phyloP scores from a whole-genome alignment of 225 moss, liverwort and hornwort genomes.

The Neckera pumila region DNA sequence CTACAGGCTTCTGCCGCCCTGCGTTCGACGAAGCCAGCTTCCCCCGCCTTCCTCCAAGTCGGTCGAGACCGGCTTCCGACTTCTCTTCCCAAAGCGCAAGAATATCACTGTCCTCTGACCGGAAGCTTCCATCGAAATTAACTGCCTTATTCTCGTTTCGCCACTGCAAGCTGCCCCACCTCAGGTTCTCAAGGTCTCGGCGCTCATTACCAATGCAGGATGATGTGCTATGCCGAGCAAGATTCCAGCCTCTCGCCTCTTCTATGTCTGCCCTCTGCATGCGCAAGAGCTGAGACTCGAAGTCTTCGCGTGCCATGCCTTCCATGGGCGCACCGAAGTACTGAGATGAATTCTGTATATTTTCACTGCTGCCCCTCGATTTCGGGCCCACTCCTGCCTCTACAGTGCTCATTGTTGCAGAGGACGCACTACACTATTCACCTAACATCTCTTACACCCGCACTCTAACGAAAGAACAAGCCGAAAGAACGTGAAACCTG shows the following conservation, averaged over 20 bases:
- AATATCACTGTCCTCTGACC: constrained; percentile 28
- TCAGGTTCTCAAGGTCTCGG: background rate
- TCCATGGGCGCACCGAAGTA: background rate
- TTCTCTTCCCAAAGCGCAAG: constrained; percentile 40
- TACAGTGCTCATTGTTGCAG: background rate
- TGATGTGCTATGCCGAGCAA: background rate
- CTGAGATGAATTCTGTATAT: background rate
- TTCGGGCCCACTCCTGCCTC: background rate
- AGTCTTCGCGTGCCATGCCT: background rate
- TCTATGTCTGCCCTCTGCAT: background rate
- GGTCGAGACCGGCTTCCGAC: constrained; percentile 2
- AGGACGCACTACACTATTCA: background rate
- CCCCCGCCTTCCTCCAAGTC: constrained; percentile 7
- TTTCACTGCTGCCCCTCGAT: background rate
- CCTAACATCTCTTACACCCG: background rate
- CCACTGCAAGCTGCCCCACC: background rate
- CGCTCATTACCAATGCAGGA: background rate
- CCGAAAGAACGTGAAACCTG: background rate
- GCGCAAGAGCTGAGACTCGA: background rate
- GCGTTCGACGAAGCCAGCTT: background rate
- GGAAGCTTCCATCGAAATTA: constrained; percentile 10
- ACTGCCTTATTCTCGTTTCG: background rate
- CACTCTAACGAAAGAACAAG: background rate
- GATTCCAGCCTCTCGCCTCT: background rate
- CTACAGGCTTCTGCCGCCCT: background rate